Evolutionary conservation across 805 yeast species (phyloP).

Genomic region (Cyberlindnera petersonii): DNA sequence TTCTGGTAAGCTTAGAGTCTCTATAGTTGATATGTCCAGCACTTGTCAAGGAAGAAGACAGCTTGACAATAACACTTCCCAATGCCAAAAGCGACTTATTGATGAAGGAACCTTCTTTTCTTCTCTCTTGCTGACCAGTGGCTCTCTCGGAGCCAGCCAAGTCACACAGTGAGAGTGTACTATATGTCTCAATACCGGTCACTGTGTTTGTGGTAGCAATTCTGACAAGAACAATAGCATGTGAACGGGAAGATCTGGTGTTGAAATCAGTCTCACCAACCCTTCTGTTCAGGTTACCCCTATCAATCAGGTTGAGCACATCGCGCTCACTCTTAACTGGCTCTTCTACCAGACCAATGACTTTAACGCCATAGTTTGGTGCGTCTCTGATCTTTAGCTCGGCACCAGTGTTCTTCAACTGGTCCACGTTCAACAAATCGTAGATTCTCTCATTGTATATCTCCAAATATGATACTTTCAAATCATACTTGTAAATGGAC

Average conservation of each 20-base stretch:
- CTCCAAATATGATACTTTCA: constrained; percentile 76
- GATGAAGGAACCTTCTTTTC: constrained; percentile 92
- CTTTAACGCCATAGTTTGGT: constrained; percentile 63
- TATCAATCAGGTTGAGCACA: constrained; percentile 51
- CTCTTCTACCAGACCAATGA: constrained; percentile 68
- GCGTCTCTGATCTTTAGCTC: constrained; percentile 82
- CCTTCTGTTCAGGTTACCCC: constrained; percentile 71
- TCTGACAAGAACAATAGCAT: constrained; percentile 76
- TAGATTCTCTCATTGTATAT: constrained; percentile 90
- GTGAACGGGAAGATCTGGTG: constrained; percentile 84
- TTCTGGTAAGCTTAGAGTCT: constrained; percentile 86
- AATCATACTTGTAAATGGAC: constrained; percentile 33
- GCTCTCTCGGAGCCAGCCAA: constrained; percentile 97
- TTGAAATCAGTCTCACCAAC: constrained; percentile 91
- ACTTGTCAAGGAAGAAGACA: constrained; percentile 36
- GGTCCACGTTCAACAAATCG: constrained; percentile 54
- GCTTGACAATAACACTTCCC: constrained; percentile 86
- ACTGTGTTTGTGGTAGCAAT: constrained; percentile 42
- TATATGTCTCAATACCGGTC: constrained; percentile 36
- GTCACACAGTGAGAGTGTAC: constrained; percentile 84
- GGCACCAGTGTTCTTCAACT: constrained; percentile 8
- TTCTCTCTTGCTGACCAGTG: constrained; percentile 56
- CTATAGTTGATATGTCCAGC: constrained; percentile 82
- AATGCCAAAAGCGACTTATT: constrained; percentile 87
- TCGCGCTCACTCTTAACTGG: constrained; percentile 54